Percentiles rank a stretch among this genome's conserved stretches.
These are phyloP conservation scores for Corynascus novoguineensis DNA, from an alignment of 495 filamentous ascomycete species.

Conservation along the genomic window DNA sequence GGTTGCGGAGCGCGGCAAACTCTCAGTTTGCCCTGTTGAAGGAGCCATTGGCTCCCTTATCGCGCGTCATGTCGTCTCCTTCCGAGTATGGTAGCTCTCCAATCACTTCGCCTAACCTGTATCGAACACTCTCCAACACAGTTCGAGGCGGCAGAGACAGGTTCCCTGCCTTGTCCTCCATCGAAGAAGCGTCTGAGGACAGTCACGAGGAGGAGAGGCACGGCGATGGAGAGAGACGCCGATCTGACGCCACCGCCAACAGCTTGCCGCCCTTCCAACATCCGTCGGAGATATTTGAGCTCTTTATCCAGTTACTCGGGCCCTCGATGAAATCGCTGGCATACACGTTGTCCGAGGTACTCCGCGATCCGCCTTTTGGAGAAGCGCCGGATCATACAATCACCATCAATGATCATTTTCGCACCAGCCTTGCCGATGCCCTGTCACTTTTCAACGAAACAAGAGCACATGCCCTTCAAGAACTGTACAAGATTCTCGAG, in stretches of 20 bases:
- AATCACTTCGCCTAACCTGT: slow-evolving; percentile 28
- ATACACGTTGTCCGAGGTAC: slow-evolving; percentile 79
- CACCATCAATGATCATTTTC: slow-evolving; percentile 69
- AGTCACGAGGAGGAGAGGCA: slow-evolving; percentile 44
- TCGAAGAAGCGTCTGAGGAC: slow-evolving; percentile 63
- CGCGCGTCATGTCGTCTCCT: slow-evolving; percentile 31
- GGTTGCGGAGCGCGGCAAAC: slow-evolving; percentile 79
- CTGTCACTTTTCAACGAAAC: slow-evolving; percentile 70
- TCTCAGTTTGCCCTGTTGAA: slow-evolving; percentile 81
- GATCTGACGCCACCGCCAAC: slow-evolving; percentile 16
- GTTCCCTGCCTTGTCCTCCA: slow-evolving; percentile 48
- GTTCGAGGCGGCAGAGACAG: slow-evolving; percentile 28
- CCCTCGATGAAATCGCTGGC: slow-evolving; percentile 95
- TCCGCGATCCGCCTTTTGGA: slow-evolving; percentile 80
- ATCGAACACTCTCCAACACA: slow-evolving; percentile 29
- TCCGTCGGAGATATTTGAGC: slow-evolving; percentile 74
- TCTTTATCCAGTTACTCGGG: slow-evolving; percentile 81
- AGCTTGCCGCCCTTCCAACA: slow-evolving; percentile 38
- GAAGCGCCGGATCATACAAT: slow-evolving; percentile 59
- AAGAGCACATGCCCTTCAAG: slow-evolving; percentile 64
- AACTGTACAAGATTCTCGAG: slow-evolving; percentile 72
- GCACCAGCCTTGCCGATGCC: slow-evolving; percentile 69
- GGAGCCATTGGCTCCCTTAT: slow-evolving; percentile 41
- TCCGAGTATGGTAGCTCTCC: slow-evolving; percentile 11
- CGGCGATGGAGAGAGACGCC: neutral